Conservation (phyloP, 805 yeast genomes). For the Komagataella pseudopastoris region DNA sequence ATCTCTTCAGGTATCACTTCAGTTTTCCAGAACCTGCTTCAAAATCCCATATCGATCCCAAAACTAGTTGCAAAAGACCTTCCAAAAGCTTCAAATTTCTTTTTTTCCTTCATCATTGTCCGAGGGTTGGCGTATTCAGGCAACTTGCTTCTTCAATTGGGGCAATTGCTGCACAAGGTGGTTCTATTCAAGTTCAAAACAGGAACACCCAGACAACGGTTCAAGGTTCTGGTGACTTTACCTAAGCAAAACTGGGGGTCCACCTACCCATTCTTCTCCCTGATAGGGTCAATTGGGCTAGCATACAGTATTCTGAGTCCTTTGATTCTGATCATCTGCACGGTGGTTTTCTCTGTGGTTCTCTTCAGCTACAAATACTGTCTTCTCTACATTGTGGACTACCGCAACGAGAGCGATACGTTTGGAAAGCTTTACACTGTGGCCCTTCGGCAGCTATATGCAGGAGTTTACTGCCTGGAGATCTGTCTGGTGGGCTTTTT, state of each 20-base stretch:
- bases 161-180: constrained; percentile 28
- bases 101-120: constrained; percentile 61
- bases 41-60: constrained; percentile 64
- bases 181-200: constrained; percentile 25
- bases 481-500: constrained; percentile 67
- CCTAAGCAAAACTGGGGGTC: constrained; percentile 64
- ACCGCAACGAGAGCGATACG: constrained; percentile 43
- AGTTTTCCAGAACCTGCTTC: constrained; percentile 44
- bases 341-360: constrained; percentile 41
- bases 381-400: constrained; percentile 40
- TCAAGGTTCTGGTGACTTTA: constrained; percentile 27
- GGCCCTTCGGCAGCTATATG: constrained; percentile 64
- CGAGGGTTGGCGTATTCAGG: constrained; percentile 73
- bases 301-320: constrained; percentile 77
- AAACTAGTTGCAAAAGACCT: constrained; percentile 60
- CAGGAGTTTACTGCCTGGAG: constrained; percentile 76
- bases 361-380: constrained; percentile 61
- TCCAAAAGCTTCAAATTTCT: constrained; percentile 80
- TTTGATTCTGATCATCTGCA: constrained; percentile 46
- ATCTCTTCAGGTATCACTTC: constrained; percentile 68
- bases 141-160: constrained; percentile 48
- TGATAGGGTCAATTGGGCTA: constrained; percentile 65
- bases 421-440: constrained; percentile 59
- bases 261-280: constrained; percentile 61
- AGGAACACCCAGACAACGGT: constrained; percentile 48